phyloP scores from a whole-genome alignment of 257 asterid species.

The Lycium barbarum region DNA sequence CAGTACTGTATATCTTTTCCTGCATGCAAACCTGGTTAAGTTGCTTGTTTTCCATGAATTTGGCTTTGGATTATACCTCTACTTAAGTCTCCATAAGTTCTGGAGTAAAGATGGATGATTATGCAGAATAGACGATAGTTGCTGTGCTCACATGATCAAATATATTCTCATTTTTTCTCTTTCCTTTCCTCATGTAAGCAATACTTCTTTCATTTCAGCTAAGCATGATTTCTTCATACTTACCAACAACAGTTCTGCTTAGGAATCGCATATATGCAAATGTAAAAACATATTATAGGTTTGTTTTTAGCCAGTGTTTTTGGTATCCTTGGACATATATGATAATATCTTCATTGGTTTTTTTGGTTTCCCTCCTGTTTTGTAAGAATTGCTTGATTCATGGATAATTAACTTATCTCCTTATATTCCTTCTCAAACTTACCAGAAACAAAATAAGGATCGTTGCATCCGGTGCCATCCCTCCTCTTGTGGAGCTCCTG shows the following conservation, averaged over 20 bases:
- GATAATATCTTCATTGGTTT: background rate
- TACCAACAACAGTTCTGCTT: background rate
- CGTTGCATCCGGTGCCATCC: conserved; percentile 76
- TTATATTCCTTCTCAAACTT: conserved; percentile 28
- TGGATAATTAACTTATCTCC: conserved; percentile 31
- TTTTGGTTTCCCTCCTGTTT: conserved; percentile 12
- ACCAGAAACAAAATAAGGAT: conserved; percentile 81
- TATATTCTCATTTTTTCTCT: background rate
- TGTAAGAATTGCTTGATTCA: conserved; percentile 29
- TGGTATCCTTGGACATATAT: background rate
- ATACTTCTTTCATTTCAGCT: background rate
- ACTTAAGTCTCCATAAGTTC: background rate
- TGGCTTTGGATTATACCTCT: background rate
- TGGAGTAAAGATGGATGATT: background rate
- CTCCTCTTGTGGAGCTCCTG: conserved; percentile 84
- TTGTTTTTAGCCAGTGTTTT: background rate
- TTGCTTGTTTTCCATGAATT: background rate
- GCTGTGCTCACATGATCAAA: background rate
- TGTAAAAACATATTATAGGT: background rate
- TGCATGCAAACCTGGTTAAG: conserved; percentile 6
- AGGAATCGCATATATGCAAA: background rate
- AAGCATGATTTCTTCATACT: background rate
- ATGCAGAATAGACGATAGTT: conserved; percentile 11
- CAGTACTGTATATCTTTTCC: background rate
- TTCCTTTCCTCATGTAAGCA: background rate